Base-by-base conservation (phyloP, 106 monocot genomes). In the Narthecium ossifragum region DNA sequence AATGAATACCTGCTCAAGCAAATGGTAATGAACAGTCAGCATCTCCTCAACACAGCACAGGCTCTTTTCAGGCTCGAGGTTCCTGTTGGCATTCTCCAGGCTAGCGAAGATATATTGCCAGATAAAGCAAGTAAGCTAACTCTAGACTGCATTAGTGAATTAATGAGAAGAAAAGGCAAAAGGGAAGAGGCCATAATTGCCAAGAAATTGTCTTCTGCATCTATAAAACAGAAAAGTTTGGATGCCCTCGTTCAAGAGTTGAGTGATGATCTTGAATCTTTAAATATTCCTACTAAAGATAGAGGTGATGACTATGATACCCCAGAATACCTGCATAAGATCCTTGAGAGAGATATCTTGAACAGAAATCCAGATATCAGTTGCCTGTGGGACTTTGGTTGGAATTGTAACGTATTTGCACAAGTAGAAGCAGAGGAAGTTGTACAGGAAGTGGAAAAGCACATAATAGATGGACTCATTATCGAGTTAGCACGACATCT, bases 331-430 rank as follows among this genome's bases (percentile, higher is more conserved):
- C 55, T 79, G 31, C 70, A 77, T n/a, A 57, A 64, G 32, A 55
- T 82, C 43, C 55, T 90, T 32, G 65, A 71, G 46, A 70, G 46
- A 46, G 85, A 90, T 40, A 71, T 85, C 24, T 31, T 54, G 45
- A 49, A 55, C 47, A 64, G 34, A 8, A 71, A 73, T 46, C 70
- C 90, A 15, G 82, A 73, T 70, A 41, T 74, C 23, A 90, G 82
- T 67, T 73, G 79, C 60, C 70, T 77, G 75, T 85, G 90, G 85
- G 90, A 82, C 62, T 61, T 71, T 52, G 70, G 79, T 5, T 85
- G 85, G 90, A 76, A 64, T 48, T 61, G 25, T 58, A 46, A 31
- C 0, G 14, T 33, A 17, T 55, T 72, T 63, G 75, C 71, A 33
- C 29, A 40, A 5, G 25, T 58, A 27, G 85, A 78, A 46, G 78